Base-by-base conservation (phyloP, 1,284 basidiomycete species). In the Erythrobasidium hasegawianum region DNA sequence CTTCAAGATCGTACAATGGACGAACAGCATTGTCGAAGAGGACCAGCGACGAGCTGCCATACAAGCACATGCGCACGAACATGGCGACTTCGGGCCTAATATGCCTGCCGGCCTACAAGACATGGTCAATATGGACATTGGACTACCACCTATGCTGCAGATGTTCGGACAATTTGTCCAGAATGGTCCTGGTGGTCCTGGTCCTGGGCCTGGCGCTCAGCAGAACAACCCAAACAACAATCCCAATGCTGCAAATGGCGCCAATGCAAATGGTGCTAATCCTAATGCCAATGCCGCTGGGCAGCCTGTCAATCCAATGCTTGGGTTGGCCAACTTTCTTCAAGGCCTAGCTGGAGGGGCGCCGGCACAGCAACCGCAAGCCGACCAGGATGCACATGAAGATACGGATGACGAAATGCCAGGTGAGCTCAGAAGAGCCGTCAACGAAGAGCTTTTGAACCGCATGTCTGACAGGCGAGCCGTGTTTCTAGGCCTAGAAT, bases 371-470 rank as follows among this genome's bases (percentile, higher is more conserved):
- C 53, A 40, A 26, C 22, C 14, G 43, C 20, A 16, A 24, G 7
- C 16, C 10, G 55, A 50, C 33, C n/a, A 11, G 2, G 38, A 13
- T 18, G 50, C 33, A 3, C 29, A 62, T 29, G 57, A 59, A 26
- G 57, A 24, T 18, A 40, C 59, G 2, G 59, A 62, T 27, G 59
- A 62, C 13, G 62, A 58, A n/a, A 65, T 65, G 62, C 56, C 53
- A 5, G 26, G 62, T 65, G 22, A 52, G 62, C 1, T 29, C 20
- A 7, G 9, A 26, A 8, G n/a, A 14, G 43, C 16, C 54, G 8
- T 18, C 18, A 33, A 33, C 5, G 5, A 5, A 4, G 33, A 33
- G 33, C 33, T 33, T 33, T n/a, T n/a, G n/a, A 33, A 33, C 33
- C 11, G 5, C 33, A 33, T 33, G 11, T 33, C 33, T 33, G 33